Base-by-base conservation (phyloP, 768 basidiomycete species). In the Auriscalpium vulgare region DNA sequence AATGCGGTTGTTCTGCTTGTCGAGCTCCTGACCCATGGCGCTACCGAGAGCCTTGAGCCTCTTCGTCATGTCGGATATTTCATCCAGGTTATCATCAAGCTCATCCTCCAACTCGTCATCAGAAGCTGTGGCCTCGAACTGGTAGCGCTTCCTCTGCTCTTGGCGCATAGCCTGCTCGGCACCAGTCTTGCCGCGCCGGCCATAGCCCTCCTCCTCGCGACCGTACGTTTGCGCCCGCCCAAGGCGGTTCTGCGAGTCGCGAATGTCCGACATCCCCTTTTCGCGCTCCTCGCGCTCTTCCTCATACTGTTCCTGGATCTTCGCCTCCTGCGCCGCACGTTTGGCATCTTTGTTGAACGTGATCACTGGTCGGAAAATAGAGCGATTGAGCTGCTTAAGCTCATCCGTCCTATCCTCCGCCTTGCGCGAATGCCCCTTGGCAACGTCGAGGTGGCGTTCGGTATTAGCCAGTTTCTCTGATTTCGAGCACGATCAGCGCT, bases 91-190 rank as follows among this genome's bases (percentile, higher is more conserved):
- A 60, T 80, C 83, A 64, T 97, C 95, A 38, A 99, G 65, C 71
- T 98, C 94, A 63, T 97, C 88, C 73, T 99, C 95, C 1, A 95
- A 62, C 71, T 95, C 93, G 63, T 98, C 94, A 65, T 99, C 95
- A 7, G 88, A 91, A 3, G 79, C 91, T 38, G 83, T 88, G 29
- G 84, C 83, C 62, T 99, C 95, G 65, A 97, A 97, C 71, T 97
- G 93, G 68, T 82, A 98, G 37, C 89, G 81, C 64, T 85, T 81
- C 62, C 90, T 77, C 63, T 85, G 85, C 55, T 86, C 88, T 70
- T 85, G 83, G 62, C 78, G 74, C 10, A 72, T 71, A 13, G 75
- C 68, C 55, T 78, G 71, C 64, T 88, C 82, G 50, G 79, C 78
- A 19, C 72, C 69, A 3, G 78, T 78, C 60, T 69, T 77, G 54